A percentile compares a stretch with the other conserved stretches of the same genome.
Conservation (phyloP, 495 filamentous ascomycete species). For the Bathelium albidoporum region DNA sequence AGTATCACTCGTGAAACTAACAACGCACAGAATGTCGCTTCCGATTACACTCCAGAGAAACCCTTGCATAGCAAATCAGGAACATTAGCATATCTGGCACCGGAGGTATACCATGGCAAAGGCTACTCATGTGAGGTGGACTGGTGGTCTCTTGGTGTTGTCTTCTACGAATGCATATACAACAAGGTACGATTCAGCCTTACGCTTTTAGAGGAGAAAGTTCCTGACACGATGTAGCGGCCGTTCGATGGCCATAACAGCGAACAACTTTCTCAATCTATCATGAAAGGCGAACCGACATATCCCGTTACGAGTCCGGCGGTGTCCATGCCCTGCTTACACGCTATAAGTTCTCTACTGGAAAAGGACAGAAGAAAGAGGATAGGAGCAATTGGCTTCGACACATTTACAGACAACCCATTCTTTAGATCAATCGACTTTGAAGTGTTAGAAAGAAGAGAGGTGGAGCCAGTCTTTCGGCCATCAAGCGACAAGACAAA, state of each 20-base stretch:
- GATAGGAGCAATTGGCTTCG: slow-evolving; percentile 67
- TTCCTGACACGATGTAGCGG: slow-evolving; percentile 47
- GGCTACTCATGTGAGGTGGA: slow-evolving; percentile 85
- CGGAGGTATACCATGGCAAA: slow-evolving; percentile 82
- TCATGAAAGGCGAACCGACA: slow-evolving; percentile 71
- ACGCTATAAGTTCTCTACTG: slow-evolving; percentile 71
- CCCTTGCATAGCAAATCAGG: slow-evolving; percentile 89
- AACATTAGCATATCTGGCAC: slow-evolving; percentile 89
- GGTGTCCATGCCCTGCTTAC: slow-evolving; percentile 74
- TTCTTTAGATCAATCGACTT: slow-evolving; percentile 90
- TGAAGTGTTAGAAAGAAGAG: slow-evolving; percentile 70
- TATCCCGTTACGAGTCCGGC: slow-evolving; percentile 84
- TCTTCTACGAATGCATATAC: slow-evolving; percentile 98
- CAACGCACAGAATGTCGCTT: slow-evolving; percentile 77
- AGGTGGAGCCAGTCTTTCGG: slow-evolving; percentile 81
- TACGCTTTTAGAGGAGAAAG: background rate
- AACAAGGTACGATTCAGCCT: slow-evolving; percentile 61
- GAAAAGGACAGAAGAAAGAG: slow-evolving; percentile 69
- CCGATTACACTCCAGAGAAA: slow-evolving; percentile 76
- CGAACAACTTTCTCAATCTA: slow-evolving; percentile 65
- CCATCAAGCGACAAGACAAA: slow-evolving; percentile 97
- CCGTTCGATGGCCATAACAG: slow-evolving; percentile 86
- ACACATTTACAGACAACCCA: slow-evolving; percentile 71
- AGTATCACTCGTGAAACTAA: slow-evolving; percentile 16
- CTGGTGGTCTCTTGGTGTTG: slow-evolving; percentile 96